Evolutionary conservation across 2,329 filamentous ascomycete genomes (phyloP), one percentile per base, ranked within the genome.

Genomic region (Verticillium tricorpus): DNA sequence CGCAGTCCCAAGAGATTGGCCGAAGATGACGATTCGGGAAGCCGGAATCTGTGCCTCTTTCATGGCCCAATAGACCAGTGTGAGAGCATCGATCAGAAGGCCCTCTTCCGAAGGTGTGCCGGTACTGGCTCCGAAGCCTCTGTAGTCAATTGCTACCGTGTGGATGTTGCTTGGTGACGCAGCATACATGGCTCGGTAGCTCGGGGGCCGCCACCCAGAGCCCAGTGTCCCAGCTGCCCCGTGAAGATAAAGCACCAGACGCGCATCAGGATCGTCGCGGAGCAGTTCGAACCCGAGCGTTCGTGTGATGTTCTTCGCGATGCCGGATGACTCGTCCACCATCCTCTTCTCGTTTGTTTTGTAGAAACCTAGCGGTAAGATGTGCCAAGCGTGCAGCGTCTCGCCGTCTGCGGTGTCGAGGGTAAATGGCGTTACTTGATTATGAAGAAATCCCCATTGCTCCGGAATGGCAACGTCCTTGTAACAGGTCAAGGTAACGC

Each of bases 351-450:
- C 85, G 67, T 91, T 79, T 62, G 84, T 76, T 2, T 80, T 77
- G 70, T 91, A 92, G 1, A 90, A 74, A 62, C 85, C 84, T 1
- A 90, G 72, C 0, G 90, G 90, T n/a, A 92, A 76, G 52, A 93
- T 80, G 71, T 93, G 90, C 90, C 90, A 93, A 52, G 87, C 89
- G 69, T 90, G 90, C 3, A 93, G 74, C 0, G 77, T 84, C 70
- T 90, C 86, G 39, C 85, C 82, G 71, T 93, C 90, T 0, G 82
- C 75, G 0, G 89, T 92, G 2, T 73, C 73, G 45, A 93, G 74
- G 58, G 82, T 84, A 71, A 93, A 93, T 0, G 90, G 87, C 17
- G 88, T 88, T 1, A 91, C 85, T 74, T 94, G 90, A 62, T 88
- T 88, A 68, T 83, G 86, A 34, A 88, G 79, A 70, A 92, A 92